A percentile compares a stretch with the other conserved stretches of the same genome.
phyloP scores from a whole-genome alignment of 1,139 yeast genomes.

The Lodderomyces oxycetoniae region DNA sequence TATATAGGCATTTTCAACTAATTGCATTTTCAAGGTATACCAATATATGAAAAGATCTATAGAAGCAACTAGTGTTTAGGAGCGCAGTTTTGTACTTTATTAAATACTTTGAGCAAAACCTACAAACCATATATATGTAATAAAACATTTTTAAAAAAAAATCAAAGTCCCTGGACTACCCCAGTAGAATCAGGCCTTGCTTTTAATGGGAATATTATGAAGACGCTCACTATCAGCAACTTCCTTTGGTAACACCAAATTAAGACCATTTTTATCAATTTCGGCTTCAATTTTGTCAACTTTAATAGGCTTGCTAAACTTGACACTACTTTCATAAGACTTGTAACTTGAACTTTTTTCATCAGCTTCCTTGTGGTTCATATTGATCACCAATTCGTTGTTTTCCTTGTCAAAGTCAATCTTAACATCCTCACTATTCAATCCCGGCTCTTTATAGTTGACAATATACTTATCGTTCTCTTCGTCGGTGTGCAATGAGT shows the following conservation, averaged over 20 bases:
- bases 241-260: slow-evolving; percentile 23
- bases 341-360: slow-evolving; percentile 14
- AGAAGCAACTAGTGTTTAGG: too few species aligned
- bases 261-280: slow-evolving; percentile 17
- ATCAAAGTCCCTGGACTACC: too few species aligned
- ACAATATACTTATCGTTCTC: slow-evolving; percentile 23
- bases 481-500: slow-evolving; percentile 22
- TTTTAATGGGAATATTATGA: slow-evolving; percentile 16
- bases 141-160: too few species aligned
- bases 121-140: too few species aligned
- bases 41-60: too few species aligned
- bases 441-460: slow-evolving; percentile 18
- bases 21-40: too few species aligned
- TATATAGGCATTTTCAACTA: too few species aligned
- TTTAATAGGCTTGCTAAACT: slow-evolving; percentile 23
- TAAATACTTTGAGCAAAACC: too few species aligned
- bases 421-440: slow-evolving; percentile 21
- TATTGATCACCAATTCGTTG: slow-evolving; percentile 21
- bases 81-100: too few species aligned
- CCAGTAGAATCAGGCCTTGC: too few species aligned
- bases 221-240: slow-evolving; percentile 20
- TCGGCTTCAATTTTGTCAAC: slow-evolving; percentile 22
- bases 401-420: slow-evolving; percentile 23
- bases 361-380: slow-evolving; percentile 17
- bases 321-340: slow-evolving; percentile 20